Percentiles rank a stretch among this genome's conserved stretches.
phyloP scores from a whole-genome alignment of 2,329 filamentous ascomycete genomes.

The Xylariaceae sp. region DNA sequence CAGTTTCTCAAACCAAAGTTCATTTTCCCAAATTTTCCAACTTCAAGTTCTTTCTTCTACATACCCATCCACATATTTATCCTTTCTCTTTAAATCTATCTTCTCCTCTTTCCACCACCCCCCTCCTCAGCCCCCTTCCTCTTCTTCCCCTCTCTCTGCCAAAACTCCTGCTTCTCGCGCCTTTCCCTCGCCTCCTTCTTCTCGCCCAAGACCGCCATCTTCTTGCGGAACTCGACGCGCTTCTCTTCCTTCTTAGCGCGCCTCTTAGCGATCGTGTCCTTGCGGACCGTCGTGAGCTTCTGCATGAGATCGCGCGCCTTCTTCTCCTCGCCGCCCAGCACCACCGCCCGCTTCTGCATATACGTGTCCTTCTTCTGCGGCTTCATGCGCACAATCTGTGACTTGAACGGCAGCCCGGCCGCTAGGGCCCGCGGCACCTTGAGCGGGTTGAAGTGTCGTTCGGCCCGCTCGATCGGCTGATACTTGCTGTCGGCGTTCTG shows the following conservation, averaged over 20 bases:
- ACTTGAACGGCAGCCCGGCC: conserved; percentile 87
- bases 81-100: conserved; percentile 5
- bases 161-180: conserved; percentile 90
- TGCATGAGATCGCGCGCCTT: conserved; percentile 88
- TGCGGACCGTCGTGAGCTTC: conserved; percentile 87
- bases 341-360: conserved; percentile 93
- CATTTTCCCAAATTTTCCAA: too few relatives aligned
- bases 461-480: conserved; percentile 68
- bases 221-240: conserved; percentile 79
- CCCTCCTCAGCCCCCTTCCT: conserved; percentile 52
- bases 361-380: conserved; percentile 84
- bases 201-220: conserved; percentile 81
- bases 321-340: conserved; percentile 85
- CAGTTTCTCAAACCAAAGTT: too few relatives aligned
- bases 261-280: conserved; percentile 88
- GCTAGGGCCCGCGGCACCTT: conserved; percentile 81
- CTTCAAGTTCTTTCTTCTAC: too few relatives aligned
- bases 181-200: conserved; percentile 88
- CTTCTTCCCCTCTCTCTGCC: conserved; percentile 86
- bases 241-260: conserved; percentile 87
- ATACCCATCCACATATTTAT: neutral
- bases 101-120: conserved; percentile 47
- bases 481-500: conserved; percentile 86
- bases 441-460: conserved; percentile 80
- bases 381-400: conserved; percentile 83